These are phyloP conservation scores for Blastobotrys persicus DNA, from an alignment of 1,139 yeast species.

Conservation along the genomic window DNA sequence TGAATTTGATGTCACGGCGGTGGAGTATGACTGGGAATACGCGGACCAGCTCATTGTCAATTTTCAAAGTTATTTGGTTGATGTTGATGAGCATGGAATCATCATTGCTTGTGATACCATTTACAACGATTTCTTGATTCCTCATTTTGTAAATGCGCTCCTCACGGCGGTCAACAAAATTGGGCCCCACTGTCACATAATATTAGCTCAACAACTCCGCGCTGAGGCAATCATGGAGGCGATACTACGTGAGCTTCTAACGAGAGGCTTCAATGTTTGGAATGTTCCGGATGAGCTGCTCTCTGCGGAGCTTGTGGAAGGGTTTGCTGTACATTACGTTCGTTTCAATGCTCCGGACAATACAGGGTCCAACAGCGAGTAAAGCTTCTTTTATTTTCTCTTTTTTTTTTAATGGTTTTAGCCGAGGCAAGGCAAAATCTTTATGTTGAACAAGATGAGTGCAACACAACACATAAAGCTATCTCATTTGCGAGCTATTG, in stretches of 20 bases:
- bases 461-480: too few species aligned
- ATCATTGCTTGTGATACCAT: constrained; percentile 69
- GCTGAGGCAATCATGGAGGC: constrained; percentile 51
- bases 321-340: constrained; percentile 46
- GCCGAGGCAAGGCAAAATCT: too few species aligned
- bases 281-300: constrained; percentile 32
- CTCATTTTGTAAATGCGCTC: constrained; percentile 49
- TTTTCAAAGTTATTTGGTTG: constrained; percentile 13
- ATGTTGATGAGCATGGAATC: constrained; percentile 27
- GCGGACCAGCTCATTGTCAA: constrained; percentile 31
- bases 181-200: constrained; percentile 38
- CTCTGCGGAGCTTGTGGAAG: constrained; percentile 37
- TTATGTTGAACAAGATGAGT: too few species aligned
- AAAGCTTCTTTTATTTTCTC: too few species aligned
- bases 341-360: too few species aligned
- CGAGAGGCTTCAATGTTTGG: constrained; percentile 48
- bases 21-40: constrained; percentile 67
- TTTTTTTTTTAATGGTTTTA: too few species aligned
- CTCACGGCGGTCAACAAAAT: constrained; percentile 34
- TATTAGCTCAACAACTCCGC: constrained; percentile 57
- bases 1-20: constrained; percentile 39
- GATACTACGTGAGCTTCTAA: constrained; percentile 43
- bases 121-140: constrained; percentile 62
- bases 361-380: too few species aligned
- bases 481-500: too few species aligned